phyloP scores from a whole-genome alignment of 2,329 filamentous ascomycete species.

The Chrysoporthe deuterocubensis region DNA sequence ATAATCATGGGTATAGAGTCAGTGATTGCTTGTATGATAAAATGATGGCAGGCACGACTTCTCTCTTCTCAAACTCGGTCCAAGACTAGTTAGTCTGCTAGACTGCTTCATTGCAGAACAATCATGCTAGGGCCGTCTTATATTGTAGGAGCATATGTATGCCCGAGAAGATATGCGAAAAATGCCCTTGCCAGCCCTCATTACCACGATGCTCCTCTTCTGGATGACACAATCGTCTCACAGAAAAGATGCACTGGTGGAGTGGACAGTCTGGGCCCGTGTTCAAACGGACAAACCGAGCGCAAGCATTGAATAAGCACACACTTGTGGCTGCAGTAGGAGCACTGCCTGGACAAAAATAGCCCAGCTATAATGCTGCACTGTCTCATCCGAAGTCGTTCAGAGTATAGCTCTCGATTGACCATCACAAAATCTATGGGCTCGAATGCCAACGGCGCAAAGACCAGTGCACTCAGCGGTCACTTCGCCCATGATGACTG shows the following conservation, averaged over 20 bases:
- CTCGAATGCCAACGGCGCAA: no score
- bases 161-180: background rate
- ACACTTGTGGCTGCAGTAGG: no score
- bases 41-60: background rate
- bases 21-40: background rate
- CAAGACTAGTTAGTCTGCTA: background rate
- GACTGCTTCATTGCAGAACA: background rate
- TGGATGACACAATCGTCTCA: background rate
- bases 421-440: no score
- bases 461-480: no score
- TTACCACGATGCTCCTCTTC: background rate
- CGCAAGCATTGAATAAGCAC: no score
- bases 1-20: background rate
- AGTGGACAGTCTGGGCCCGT: background rate
- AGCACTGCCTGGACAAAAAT: no score
- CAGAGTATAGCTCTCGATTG: no score
- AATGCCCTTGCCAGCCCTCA: background rate
- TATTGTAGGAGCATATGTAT: background rate
- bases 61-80: background rate
- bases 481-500: background rate
- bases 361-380: no score
- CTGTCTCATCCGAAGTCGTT: no score
- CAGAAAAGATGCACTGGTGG: background rate
- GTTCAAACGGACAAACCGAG: background rate
- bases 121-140: background rate